Base-by-base conservation (phyloP, 805 yeast species). In the Candida railenensis region DNA sequence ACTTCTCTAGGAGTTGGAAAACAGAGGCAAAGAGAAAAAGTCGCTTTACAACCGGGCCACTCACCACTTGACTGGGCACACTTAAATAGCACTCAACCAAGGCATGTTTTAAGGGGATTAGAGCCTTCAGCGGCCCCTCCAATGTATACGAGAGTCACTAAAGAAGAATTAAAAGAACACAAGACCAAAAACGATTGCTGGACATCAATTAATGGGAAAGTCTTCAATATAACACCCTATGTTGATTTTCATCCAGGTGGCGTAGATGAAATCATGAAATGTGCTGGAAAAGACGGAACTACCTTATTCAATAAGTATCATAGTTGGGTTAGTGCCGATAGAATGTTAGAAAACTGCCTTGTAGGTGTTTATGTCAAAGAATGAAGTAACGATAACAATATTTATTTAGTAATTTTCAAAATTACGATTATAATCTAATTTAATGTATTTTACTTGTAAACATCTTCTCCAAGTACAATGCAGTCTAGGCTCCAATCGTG, bases 161-260 rank as follows among this genome's bases (percentile, higher is more conserved):
- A 69, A 36, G 82, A 77, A 2, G 85, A 86, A 54, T 68, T 91
- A 45, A 66, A 67, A 37, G 69, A 64, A 42, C 97, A 92, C 62
- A 74, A 69, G 16, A 62, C 74, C 0, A 51, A 49, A n/a, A 77
- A 77, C 0, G 96, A 94, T 59, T 87, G 87, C 48, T 92, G 98
- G 98, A 85, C 94, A 2, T 81, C 81, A 30, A 74, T 92, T 5
- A 81, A 80, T 38, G 88, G 90, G 3, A 85, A 81, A 56, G 96
- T 92, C 1, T 92, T 87, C 69, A 89, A 91, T 58, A 72, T 92
- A n/a, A 83, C 97, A 0, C 82, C 86, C 11, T 92, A 94, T 63
- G 59, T 94, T 32, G 71, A 79, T 45, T 94, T 83, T 63, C 99
- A 92, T 55, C 99, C 99, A 0, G 99, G 99, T 32, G 99, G 99